These are phyloP conservation scores for Elongisporangium anandrum DNA, from an alignment of 352 stramenopile species.

Conservation along the genomic window DNA sequence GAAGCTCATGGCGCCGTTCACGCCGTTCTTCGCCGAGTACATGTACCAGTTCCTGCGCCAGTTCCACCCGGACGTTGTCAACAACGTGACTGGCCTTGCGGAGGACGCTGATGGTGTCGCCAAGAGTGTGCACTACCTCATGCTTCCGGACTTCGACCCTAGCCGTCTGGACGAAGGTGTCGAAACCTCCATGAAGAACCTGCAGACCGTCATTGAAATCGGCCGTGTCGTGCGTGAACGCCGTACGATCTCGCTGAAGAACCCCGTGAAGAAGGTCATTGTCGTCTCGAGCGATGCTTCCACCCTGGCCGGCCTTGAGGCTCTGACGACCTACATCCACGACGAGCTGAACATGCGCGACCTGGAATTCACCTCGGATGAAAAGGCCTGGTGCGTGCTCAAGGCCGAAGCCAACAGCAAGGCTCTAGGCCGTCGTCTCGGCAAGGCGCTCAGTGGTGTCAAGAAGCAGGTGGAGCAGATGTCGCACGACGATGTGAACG, in stretches of 20 bases:
- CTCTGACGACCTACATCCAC: conserved; percentile 93
- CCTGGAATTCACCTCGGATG: conserved; percentile 87
- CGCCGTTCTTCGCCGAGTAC: conserved; percentile 99
- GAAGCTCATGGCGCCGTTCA: conserved; percentile 98
- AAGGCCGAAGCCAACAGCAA: conserved; percentile 95
- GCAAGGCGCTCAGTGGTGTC: conserved; percentile 95
- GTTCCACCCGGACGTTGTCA: conserved; percentile 90
- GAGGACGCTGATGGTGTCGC: conserved; percentile 90
- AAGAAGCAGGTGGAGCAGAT: conserved; percentile 71
- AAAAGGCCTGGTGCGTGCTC: conserved; percentile 90
- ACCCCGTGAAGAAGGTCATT: conserved; percentile 95
- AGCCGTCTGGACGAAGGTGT: conserved; percentile 91
- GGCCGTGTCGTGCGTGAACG: conserved; percentile 95
- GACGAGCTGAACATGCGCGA: conserved; percentile 97
- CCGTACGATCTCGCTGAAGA: conserved; percentile 96
- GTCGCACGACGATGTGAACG: conserved; percentile 66
- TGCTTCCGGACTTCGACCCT: conserved; percentile 92
- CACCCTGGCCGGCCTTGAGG: conserved; percentile 69
- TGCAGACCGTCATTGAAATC: conserved; percentile 97
- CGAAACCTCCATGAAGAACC: conserved; percentile 92
- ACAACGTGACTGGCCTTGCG: conserved; percentile 38
- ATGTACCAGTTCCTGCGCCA: conserved; percentile 99
- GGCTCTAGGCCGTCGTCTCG: conserved; percentile 94
- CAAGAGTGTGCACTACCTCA: conserved; percentile 96
- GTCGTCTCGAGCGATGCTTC: conserved; percentile 90